phyloP scores from a whole-genome alignment of 345 rosid genomes.

The Eucalyptus cloeziana region DNA sequence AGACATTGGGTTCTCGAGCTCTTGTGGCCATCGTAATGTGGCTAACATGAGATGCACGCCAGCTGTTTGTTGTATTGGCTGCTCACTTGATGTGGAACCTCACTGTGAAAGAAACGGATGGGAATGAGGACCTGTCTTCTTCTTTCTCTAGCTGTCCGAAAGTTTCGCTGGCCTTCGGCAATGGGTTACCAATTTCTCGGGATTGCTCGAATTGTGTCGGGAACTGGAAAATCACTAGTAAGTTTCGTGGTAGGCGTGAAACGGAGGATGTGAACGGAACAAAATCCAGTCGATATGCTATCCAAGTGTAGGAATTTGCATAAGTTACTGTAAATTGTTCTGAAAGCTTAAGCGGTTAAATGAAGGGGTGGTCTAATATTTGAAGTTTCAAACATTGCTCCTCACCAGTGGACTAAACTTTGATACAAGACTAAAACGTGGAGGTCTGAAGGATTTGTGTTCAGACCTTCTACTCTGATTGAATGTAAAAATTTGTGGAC shows the following conservation, averaged over 20 bases:
- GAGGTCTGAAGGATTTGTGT: neutral
- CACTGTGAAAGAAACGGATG: neutral
- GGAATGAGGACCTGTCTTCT: neutral
- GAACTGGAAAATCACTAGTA: neutral
- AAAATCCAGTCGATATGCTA: neutral
- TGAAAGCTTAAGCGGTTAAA: neutral
- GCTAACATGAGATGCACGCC: neutral
- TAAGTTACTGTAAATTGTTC: fast-evolving
- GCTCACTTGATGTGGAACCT: neutral
- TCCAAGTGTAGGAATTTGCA: fast-evolving
- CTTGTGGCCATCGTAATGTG: fast-evolving
- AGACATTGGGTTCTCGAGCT: neutral
- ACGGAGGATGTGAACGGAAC: neutral
- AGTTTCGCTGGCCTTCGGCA: neutral
- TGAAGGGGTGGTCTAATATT: fast-evolving
- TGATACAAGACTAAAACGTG: neutral
- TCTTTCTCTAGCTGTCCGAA: neutral
- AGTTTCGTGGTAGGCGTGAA: neutral
- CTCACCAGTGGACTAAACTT: neutral
- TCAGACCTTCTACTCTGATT: neutral
- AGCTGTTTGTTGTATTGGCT: neutral
- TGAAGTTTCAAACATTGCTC: neutral
- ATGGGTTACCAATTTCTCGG: neutral
- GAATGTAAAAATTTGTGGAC: neutral
- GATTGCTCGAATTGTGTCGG: neutral